Percentiles rank a stretch among this genome's conserved stretches.
phyloP scores from a whole-genome alignment of 1,139 yeast species.

The Casaregolazyma lundiana region DNA sequence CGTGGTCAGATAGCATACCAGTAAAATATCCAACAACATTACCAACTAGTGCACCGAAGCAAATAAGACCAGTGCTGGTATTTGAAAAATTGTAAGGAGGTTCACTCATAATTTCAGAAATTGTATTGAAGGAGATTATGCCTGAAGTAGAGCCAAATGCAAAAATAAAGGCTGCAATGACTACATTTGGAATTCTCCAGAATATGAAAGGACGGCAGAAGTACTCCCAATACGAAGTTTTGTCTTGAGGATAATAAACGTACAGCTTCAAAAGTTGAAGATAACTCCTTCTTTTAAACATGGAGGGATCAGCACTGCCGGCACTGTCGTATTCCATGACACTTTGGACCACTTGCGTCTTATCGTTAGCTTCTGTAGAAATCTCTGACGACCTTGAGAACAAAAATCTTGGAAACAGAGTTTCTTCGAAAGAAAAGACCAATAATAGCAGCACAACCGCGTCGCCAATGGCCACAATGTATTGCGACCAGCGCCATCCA shows the following conservation, averaged over 20 bases:
- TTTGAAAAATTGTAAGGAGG: conserved; percentile 61
- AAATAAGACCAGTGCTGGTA: conserved; percentile 71
- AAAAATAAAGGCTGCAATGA: conserved; percentile 57
- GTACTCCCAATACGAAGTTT: background rate
- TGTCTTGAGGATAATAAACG: background rate
- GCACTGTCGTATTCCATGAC: too few relatives aligned
- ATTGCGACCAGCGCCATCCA: conserved; percentile 75
- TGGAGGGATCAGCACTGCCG: background rate
- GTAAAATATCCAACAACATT: conserved; percentile 39
- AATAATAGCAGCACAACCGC: conserved; percentile 53
- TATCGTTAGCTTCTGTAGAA: too few relatives aligned
- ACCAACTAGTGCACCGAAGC: conserved; percentile 60
- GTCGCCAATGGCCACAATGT: conserved; percentile 66
- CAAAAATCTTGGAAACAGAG: conserved; percentile 45
- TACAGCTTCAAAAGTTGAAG: background rate
- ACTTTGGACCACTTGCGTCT: too few relatives aligned
- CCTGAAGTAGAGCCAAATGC: conserved; percentile 52
- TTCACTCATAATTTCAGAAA: conserved; percentile 47
- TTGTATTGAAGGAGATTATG: conserved; percentile 47
- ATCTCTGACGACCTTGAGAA: background rate
- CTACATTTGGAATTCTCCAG: conserved; percentile 25
- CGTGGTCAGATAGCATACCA: conserved; percentile 60
- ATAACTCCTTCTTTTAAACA: background rate
- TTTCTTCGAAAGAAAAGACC: conserved; percentile 67
- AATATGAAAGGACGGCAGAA: conserved; percentile 1